These are phyloP conservation scores for Metschnikowia shivogae DNA, from an alignment of 805 yeast genomes.

Conservation along the genomic window DNA sequence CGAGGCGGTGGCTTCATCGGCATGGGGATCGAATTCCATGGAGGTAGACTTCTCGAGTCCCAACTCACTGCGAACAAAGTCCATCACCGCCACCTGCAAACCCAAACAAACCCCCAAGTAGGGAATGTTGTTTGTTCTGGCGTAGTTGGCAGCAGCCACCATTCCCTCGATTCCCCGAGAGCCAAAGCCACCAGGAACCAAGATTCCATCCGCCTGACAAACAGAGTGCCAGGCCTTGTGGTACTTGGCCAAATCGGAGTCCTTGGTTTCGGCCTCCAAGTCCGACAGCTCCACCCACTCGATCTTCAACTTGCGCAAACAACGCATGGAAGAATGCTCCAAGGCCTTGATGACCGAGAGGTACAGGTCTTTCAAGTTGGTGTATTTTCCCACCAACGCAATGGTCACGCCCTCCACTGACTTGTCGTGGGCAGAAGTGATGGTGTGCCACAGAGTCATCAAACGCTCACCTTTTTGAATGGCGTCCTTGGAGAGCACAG, in stretches of 20 bases:
- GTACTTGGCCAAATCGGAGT: conserved; percentile 64
- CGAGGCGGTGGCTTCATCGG: conserved; percentile 60
- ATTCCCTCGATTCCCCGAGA: conserved; percentile 97
- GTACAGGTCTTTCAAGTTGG: conserved; percentile 91
- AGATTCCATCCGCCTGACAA: conserved; percentile 91
- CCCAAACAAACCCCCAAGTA: conserved; percentile 97
- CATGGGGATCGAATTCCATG: conserved; percentile 71
- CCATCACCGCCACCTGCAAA: conserved; percentile 94
- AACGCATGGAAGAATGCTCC: conserved; percentile 92
- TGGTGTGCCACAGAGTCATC: conserved; percentile 70
- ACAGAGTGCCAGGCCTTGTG: conserved; percentile 95
- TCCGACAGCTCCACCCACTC: conserved; percentile 96
- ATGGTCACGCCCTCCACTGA: conserved; percentile 85
- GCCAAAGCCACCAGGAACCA: conserved; percentile 99
- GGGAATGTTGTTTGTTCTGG: conserved; percentile 93
- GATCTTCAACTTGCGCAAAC: conserved; percentile 78
- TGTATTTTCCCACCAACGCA: conserved; percentile 97
- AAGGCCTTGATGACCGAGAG: conserved; percentile 91
- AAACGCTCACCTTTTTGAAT: conserved; percentile 61
- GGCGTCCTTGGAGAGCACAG: conserved; percentile 44
- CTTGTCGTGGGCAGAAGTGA: conserved; percentile 77
- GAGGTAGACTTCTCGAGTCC: conserved; percentile 69
- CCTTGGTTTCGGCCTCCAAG: conserved; percentile 70
- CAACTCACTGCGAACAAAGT: conserved; percentile 77
- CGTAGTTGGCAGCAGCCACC: conserved; percentile 96